Evolutionary conservation across 352 stramenopile genomes (phyloP).

Genomic region (Elongisporangium undulatum): DNA sequence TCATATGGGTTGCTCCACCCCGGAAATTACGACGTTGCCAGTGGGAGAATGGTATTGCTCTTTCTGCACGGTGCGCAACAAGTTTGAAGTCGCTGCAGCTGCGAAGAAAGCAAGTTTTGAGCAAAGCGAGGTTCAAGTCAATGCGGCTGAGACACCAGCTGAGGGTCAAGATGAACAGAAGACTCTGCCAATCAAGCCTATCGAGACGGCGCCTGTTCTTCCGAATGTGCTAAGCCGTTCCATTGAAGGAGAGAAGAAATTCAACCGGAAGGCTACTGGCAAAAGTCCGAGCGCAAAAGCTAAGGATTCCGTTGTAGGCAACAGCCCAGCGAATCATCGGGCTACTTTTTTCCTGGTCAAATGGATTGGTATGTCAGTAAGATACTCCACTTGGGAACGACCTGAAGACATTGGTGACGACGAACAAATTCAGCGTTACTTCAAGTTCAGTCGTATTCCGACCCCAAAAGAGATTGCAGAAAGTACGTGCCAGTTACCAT

Average conservation of each 20-base stretch:
- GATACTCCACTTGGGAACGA: conserved; percentile 86
- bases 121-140: background rate
- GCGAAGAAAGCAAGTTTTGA: conserved; percentile 11
- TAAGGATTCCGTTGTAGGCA: background rate
- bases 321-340: conserved; percentile 19
- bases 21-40: conserved; percentile 61
- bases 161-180: conserved; percentile 5
- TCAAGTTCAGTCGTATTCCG: conserved; percentile 83
- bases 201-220: conserved; percentile 37
- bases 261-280: conserved; percentile 43
- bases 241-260: conserved; percentile 56
- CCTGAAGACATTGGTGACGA: conserved; percentile 87
- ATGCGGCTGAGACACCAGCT: background rate
- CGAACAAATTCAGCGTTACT: conserved; percentile 87
- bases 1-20: conserved; percentile 81
- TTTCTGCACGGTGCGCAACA: conserved; percentile 57
- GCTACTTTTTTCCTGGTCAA: conserved; percentile 88
- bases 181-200: conserved; percentile 30
- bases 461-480: conserved; percentile 79
- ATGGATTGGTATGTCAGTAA: conserved; percentile 81
- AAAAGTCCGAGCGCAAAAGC: background rate
- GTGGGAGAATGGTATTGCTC: conserved; percentile 82
- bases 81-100: conserved; percentile 29
- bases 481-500: conserved; percentile 82
- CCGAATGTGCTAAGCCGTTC: background rate